Percentiles rank a stretch among this genome's conserved stretches.
phyloP scores from a whole-genome alignment of 176 grass and related monocot genomes.

The Metroxylon sagu region DNA sequence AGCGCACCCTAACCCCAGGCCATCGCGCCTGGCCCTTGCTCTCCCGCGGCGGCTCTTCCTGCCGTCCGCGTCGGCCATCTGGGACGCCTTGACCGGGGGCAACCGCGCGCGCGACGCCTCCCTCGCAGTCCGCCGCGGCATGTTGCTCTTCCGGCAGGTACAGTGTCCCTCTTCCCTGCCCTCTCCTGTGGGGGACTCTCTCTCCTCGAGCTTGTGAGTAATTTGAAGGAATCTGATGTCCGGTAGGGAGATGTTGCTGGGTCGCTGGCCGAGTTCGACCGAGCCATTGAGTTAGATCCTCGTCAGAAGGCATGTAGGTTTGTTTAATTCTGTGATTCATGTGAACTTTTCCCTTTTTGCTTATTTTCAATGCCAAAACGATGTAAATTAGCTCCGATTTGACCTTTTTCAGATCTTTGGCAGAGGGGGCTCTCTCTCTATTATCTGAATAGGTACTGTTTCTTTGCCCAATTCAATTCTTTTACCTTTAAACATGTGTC shows the following conservation, averaged over 20 bases:
- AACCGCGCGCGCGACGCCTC: conserved; percentile 29
- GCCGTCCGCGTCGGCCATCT: conserved; percentile 36
- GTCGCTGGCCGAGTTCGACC: conserved; percentile 62
- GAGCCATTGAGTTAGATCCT: conserved; percentile 59
- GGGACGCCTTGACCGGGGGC: conserved; percentile 63
- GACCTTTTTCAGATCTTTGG: conserved; percentile 63
- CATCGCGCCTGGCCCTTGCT: background rate
- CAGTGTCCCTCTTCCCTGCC: background rate
- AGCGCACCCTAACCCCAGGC: background rate
- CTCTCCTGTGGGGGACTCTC: background rate
- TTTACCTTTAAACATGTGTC: no score
- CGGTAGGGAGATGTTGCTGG: conserved; percentile 56
- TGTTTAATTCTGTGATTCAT: background rate
- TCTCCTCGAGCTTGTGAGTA: background rate
- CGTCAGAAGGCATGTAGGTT: conserved; percentile 67
- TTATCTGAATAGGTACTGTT: conserved; percentile 55
- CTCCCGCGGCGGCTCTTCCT: conserved; percentile 51
- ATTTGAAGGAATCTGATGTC: background rate
- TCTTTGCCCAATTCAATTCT: background rate
- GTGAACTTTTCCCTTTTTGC: background rate
- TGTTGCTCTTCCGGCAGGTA: conserved; percentile 76
- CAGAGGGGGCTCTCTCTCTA: conserved; percentile 78
- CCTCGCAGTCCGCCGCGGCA: conserved; percentile 57
- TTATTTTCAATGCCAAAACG: conserved; percentile 13
- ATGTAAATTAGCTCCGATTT: background rate